Base-by-base conservation (phyloP, 1,284 basidiomycete genomes). In the Thecaphora thlaspeos region DNA sequence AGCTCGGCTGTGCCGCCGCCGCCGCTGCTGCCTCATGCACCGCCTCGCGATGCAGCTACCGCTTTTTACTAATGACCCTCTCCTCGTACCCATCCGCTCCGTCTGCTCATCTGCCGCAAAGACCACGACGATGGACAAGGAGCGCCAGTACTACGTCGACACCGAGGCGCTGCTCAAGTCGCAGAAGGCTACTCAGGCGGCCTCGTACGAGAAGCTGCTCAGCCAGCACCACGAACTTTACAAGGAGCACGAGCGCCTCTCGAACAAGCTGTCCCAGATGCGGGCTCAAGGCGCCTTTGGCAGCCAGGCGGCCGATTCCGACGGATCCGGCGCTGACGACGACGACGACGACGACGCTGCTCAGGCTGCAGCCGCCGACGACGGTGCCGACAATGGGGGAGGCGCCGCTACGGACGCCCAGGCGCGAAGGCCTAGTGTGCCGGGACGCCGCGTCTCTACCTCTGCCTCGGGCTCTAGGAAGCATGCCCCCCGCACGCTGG, bases 101-200 rank as follows among this genome's bases (percentile, higher is more conserved):
- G 7, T 28, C 26, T 28, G 26, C 26, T 28, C 7, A 11, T 28
- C 26, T 28, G 26, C 26, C 26, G 26, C 26, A 7, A 43, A 63
- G 44, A 68, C 50, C 5, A 55, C 63, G 18, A 70, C 68, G 38
- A 51, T 61, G 51, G 71, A 73, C 46, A 73, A 71, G 51, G 71
- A 73, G 45, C 50, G 71, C 3, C 64, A 73, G 45, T 71, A 69
- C 53, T 71, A 63, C 44, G 41, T 46, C 17, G 70, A 71, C 28
- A 65, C 60, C n/a, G 70, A 71, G 34, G 55, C 48, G 2, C 59
- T 71, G 5, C 59, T 73, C 41, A 61, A 62, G 34, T 61, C 63
- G 4, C 66, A 70, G 26, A 70, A 70, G 39, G 53, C 63, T 0
- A 62, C 59, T 1, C 56, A 63, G 21, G 52, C 58, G 2, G 23